These are phyloP conservation scores for Gentiana macrophylla DNA, from an alignment of 257 asterid genomes.

Conservation along the genomic window DNA sequence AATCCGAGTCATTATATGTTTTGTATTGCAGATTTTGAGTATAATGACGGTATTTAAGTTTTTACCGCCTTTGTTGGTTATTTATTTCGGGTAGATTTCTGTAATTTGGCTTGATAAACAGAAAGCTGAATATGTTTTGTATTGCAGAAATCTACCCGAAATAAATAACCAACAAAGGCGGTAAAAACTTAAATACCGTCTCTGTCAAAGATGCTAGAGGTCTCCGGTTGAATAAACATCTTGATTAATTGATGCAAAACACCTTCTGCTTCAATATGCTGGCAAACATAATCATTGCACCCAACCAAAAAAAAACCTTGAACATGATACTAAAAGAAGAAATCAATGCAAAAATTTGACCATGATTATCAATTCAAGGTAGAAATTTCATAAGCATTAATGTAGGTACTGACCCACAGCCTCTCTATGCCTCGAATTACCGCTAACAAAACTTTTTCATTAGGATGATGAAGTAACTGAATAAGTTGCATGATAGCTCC, in stretches of 20 bases:
- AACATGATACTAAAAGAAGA: conserved; percentile 1
- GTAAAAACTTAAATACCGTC: conserved; percentile 34
- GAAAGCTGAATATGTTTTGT: conserved; percentile 4
- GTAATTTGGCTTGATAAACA: conserved; percentile 12
- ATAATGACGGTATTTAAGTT: conserved; percentile 32
- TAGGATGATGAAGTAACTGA: conserved; percentile 50
- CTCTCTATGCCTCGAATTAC: conserved; percentile 59
- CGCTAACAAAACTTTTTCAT: conserved; percentile 40
- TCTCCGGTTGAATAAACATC: conserved; percentile 42
- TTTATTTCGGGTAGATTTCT: conserved; percentile 1
- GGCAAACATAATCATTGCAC: conserved; percentile 65
- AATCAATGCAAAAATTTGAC: no score
- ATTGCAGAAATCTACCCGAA: conserved; percentile 18
- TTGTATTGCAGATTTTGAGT: no score
- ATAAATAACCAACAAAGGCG: not conserved
- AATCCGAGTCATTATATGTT: conserved; percentile 13
- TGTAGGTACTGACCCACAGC: conserved; percentile 56
- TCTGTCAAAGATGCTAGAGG: conserved; percentile 27
- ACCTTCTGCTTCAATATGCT: conserved; percentile 64
- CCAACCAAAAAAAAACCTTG: conserved; percentile 3
- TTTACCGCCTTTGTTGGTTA: not conserved
- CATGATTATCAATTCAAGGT: no score
- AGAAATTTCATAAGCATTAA: not conserved
- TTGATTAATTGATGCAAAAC: conserved; percentile 45
- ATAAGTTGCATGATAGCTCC: conserved; percentile 64